These are phyloP conservation scores for Crithidia thermophila DNA, from an alignment of 208 protist species.

Conservation along the genomic window DNA sequence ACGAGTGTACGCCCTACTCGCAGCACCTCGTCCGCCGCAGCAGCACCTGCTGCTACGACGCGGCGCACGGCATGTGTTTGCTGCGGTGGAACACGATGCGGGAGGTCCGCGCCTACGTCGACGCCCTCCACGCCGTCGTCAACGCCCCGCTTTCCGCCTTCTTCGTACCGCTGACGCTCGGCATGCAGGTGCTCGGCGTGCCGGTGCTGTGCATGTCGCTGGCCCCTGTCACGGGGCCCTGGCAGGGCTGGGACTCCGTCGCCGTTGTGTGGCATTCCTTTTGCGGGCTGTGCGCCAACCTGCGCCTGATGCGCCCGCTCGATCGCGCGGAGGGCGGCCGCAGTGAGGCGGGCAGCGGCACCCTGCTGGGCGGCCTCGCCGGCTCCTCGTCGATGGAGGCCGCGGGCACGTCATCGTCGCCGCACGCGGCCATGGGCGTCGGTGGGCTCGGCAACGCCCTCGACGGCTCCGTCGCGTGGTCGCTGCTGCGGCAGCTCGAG, in stretches of 20 bases:
- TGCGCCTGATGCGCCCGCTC: constrained; percentile 41
- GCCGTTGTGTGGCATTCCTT: constrained; percentile 45
- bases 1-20: constrained; percentile 22
- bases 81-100: constrained; percentile 47
- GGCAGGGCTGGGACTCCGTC: constrained; percentile 47
- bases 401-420: background rate
- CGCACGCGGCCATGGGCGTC: background rate
- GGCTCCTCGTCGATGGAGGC: background rate
- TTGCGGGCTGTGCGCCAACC: constrained; percentile 38
- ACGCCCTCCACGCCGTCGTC: constrained; percentile 44
- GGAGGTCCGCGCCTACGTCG: constrained; percentile 47
- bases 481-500: constrained; percentile 24
- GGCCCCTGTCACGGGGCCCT: constrained; percentile 38
- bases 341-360: constrained; percentile 13
- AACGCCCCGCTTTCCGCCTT: constrained; percentile 48
- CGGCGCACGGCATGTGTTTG: constrained; percentile 39
- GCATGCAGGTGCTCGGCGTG: constrained; percentile 45
- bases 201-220: constrained; percentile 53
- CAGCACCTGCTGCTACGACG: constrained; percentile 46
- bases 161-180: constrained; percentile 50
- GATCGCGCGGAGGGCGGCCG: constrained; percentile 35
- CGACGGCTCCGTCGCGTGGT: constrained; percentile 10
- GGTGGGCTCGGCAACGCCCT: constrained; percentile 7
- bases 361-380: background rate
- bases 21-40: constrained; percentile 36